Conservation (phyloP, 2,329 filamentous ascomycete genomes). For the Calonectria naviculata region DNA sequence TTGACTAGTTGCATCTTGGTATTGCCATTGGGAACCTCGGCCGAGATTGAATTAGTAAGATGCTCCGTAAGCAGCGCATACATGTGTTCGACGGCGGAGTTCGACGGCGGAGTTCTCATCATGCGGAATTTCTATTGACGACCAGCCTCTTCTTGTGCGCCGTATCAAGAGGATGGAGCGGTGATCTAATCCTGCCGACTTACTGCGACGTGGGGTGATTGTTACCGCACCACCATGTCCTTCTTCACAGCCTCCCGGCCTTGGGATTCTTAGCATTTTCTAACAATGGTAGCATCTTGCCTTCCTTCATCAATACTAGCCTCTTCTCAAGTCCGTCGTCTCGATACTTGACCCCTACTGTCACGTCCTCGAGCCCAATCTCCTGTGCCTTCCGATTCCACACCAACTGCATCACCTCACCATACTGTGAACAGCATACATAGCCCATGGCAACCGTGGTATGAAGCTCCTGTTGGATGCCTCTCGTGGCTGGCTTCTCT, state of each 20-base stretch:
- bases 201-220: not conserved
- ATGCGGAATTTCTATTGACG: not conserved
- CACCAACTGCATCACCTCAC: slow-evolving; percentile 73
- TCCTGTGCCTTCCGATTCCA: slow-evolving; percentile 77
- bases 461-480: slow-evolving; percentile 78
- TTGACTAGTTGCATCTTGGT: not conserved
- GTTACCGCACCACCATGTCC: not conserved
- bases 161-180: not conserved
- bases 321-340: slow-evolving; percentile 43
- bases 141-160: too few relatives aligned
- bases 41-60: not conserved
- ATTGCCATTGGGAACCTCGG: not conserved
- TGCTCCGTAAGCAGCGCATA: not conserved
- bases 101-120: not conserved
- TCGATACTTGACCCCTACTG: slow-evolving; percentile 59
- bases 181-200: not conserved
- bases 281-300: slow-evolving; percentile 49
- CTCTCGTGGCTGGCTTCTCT: slow-evolving; percentile 78
- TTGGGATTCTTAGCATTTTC: not conserved
- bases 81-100: not conserved
- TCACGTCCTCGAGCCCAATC: slow-evolving; percentile 70
- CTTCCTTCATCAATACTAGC: slow-evolving; percentile 64
- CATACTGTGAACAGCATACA: slow-evolving; percentile 68
- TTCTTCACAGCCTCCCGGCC: not conserved
- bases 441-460: slow-evolving; percentile 79